Conservation (phyloP, 2,329 filamentous ascomycete species). For the Neopestalotiopsis sp. region DNA sequence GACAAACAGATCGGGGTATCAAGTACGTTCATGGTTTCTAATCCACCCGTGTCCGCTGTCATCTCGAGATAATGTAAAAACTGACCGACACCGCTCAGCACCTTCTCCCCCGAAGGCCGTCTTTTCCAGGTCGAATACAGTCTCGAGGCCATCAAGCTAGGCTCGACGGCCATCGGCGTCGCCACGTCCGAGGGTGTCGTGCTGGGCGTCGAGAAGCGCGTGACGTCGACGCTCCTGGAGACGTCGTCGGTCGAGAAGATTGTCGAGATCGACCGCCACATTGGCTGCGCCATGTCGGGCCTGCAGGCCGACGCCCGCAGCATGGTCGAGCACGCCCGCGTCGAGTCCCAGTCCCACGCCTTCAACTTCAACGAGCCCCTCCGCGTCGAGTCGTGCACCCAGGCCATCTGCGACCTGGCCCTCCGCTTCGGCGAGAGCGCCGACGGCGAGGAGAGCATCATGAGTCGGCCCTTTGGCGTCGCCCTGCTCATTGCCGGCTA, state of each 20-base stretch:
- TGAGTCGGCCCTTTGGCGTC: conserved; percentile 96
- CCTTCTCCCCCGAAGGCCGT: conserved; percentile 98
- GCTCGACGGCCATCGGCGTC: conserved; percentile 96
- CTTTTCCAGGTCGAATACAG: conserved; percentile 99
- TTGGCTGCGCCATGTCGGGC: conserved; percentile 98
- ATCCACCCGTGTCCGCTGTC: conserved; percentile 7
- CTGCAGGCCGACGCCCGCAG: conserved; percentile 96
- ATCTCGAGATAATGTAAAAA: conserved; percentile 14
- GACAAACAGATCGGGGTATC: conserved; percentile 87
- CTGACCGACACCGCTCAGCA: conserved; percentile 59
- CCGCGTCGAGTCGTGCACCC: conserved; percentile 95
- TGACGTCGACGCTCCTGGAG: conserved; percentile 95
- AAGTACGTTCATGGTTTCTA: conserved; percentile 66
- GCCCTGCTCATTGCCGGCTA: conserved; percentile 95
- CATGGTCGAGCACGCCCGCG: conserved; percentile 97
- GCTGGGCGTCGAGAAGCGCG: conserved; percentile 97
- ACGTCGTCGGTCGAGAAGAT: conserved; percentile 99
- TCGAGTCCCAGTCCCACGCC: conserved; percentile 94
- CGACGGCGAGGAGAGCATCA: conserved; percentile 97
- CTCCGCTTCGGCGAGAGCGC: conserved; percentile 96
- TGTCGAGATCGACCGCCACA: conserved; percentile 98
- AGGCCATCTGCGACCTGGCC: conserved; percentile 97
- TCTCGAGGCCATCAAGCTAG: conserved; percentile 99
- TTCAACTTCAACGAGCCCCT: conserved; percentile 98
- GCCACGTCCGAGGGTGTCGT: conserved; percentile 95